Evolutionary conservation across 2,329 filamentous ascomycete species (phyloP).

Genomic region (Teratosphaeria nubilosa): DNA sequence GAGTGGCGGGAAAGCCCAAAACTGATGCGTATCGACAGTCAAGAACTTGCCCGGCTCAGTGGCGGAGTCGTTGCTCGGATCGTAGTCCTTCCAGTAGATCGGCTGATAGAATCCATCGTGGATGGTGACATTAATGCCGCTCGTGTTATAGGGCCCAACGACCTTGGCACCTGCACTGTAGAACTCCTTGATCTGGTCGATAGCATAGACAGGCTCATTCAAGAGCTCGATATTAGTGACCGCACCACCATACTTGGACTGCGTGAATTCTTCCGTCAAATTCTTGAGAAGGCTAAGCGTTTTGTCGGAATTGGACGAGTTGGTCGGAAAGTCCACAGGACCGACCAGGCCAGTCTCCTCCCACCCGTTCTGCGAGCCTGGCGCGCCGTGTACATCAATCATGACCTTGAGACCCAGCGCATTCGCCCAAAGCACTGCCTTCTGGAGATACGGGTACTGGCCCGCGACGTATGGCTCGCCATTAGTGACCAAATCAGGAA

Average conservation of each 20-base stretch:
- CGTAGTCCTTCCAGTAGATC: constrained; percentile 14
- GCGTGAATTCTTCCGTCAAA: constrained; percentile 15
- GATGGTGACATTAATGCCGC: constrained; percentile 12
- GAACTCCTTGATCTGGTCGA: constrained; percentile 5
- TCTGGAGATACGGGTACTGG: constrained; percentile 11
- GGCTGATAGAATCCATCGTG: constrained; percentile 17
- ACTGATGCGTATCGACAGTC: constrained; percentile 18
- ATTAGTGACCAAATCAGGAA: constrained; percentile 10
- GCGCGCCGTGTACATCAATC: constrained; percentile 16
- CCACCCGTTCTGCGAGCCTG: constrained; percentile 15
- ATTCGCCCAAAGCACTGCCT: constrained; percentile 16
- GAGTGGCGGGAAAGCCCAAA: constrained; percentile 17
- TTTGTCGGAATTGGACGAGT: constrained; percentile 12
- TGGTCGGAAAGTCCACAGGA: constrained; percentile 9
- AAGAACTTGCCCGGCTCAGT: not conserved
- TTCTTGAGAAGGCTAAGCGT: constrained; percentile 15
- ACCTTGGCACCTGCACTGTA: constrained; percentile 10
- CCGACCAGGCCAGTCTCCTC: constrained; percentile 13
- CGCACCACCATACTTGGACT: constrained; percentile 10
- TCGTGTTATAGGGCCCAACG: constrained; percentile 7
- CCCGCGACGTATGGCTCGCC: constrained; percentile 14
- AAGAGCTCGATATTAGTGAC: constrained; percentile 15
- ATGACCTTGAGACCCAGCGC: constrained; percentile 15
- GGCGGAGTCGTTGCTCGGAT: constrained; percentile 7
- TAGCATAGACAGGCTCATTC: constrained; percentile 14